phyloP scores from a whole-genome alignment of 495 filamentous ascomycete genomes.

The Penicillium subrubescens region DNA sequence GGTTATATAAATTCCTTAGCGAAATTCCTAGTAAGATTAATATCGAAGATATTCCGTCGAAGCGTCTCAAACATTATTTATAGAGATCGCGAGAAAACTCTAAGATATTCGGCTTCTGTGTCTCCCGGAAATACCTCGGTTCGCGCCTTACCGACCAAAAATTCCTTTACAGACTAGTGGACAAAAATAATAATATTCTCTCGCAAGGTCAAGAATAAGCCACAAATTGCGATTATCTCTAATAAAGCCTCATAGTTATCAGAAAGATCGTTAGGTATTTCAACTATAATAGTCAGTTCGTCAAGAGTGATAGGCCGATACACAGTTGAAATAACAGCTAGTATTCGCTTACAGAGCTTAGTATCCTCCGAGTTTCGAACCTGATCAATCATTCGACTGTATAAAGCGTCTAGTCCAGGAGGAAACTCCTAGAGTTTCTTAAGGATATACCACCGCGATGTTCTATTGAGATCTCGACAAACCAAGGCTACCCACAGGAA shows the following conservation, averaged over 20 bases:
- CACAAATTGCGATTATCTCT: neutral
- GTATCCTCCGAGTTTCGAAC: conserved; percentile 8
- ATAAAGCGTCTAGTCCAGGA: conserved; percentile 12
- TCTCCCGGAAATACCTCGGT: neutral
- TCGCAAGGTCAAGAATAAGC: neutral
- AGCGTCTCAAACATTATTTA: conserved; percentile 19
- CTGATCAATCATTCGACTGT: conserved; percentile 20
- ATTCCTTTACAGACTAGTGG: conserved; percentile 50
- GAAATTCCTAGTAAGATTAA: conserved; percentile 7
- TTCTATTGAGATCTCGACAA: too few species aligned
- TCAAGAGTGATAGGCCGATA: conserved; percentile 29
- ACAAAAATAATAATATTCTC: conserved; percentile 24
- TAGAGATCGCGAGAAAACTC: conserved; percentile 33
- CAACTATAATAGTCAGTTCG: too few species aligned
- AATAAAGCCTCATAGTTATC: neutral
- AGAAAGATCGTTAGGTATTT: too few species aligned
- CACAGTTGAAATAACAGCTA: conserved; percentile 21
- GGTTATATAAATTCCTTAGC: neutral
- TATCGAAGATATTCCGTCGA: conserved; percentile 23
- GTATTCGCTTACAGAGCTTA: conserved; percentile 13
- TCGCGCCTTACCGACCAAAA: conserved; percentile 13
- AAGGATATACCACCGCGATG: too few species aligned
- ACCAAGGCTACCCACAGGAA: conserved; percentile 44
- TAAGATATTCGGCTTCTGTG: conserved; percentile 22
- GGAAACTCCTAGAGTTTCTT: too few species aligned